phyloP scores from a whole-genome alignment of 306 rosid genomes.

The Gastrolobium bilobum region DNA sequence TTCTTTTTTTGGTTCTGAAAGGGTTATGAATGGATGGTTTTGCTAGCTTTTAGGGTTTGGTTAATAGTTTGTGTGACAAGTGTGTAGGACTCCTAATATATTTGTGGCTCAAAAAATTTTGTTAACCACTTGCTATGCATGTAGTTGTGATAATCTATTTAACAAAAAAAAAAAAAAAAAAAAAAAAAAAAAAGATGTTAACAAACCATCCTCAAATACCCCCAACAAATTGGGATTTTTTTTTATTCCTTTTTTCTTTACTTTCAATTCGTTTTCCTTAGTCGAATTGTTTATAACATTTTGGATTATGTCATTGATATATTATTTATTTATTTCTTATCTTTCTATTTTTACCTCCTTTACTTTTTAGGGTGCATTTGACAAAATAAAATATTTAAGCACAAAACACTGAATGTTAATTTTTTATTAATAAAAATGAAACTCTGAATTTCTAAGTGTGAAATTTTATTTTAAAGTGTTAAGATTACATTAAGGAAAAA shows the following conservation, averaged over 20 bases:
- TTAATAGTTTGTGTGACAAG: background rate
- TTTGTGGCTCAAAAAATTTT: slow-evolving; percentile 13
- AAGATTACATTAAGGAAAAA: background rate
- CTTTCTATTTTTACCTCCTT: background rate
- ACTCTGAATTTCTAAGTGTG: background rate
- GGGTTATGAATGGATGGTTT: slow-evolving; percentile 33
- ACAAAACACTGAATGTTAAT: background rate
- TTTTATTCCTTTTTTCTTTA: background rate
- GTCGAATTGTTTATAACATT: background rate
- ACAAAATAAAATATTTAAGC: background rate
- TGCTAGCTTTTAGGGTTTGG: slow-evolving; percentile 44
- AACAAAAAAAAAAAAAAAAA: background rate
- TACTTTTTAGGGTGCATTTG: background rate
- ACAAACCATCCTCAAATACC: background rate
- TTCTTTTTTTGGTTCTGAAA: slow-evolving; percentile 31
- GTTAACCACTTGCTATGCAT: background rate
- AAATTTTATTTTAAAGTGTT: background rate
- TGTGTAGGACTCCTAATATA: slow-evolving; percentile 18
- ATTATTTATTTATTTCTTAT: too few relatives aligned
- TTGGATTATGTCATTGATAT: too few relatives aligned
- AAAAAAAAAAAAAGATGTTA: background rate
- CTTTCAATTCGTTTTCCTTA: background rate
- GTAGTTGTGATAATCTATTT: background rate
- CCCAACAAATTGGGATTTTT: background rate
- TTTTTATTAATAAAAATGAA: background rate